phyloP scores from a whole-genome alignment of 441 rosid species.

The Eruca vesicaria region DNA sequence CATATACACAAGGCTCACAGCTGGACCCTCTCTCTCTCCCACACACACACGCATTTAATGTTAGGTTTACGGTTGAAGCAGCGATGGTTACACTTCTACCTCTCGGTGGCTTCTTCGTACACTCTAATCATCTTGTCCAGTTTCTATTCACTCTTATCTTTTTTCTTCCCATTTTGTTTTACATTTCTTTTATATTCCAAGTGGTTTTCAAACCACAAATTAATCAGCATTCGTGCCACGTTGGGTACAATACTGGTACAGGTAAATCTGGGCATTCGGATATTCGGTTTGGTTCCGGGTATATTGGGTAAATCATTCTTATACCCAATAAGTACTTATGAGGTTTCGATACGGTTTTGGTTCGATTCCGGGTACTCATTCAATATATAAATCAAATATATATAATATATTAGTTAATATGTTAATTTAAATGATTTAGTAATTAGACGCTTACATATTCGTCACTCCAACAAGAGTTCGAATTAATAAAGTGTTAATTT shows the following conservation, averaged over 20 bases:
- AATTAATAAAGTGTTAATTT: no score
- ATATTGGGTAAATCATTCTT: no score
- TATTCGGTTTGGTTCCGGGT: no score
- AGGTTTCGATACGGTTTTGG: no score
- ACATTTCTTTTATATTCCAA: not conserved
- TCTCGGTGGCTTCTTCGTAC: constrained; percentile 20
- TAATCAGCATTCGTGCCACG: constrained; percentile 17
- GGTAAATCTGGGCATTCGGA: no score
- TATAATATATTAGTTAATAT: no score
- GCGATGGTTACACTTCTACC: constrained; percentile 30
- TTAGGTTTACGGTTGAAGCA: constrained; percentile 37
- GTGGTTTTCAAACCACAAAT: not conserved
- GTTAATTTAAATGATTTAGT: no score
- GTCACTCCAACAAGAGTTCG: no score
- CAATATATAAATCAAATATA: no score
- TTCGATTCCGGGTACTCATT: no score
- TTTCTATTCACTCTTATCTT: constrained; percentile 14
- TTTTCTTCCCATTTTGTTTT: constrained; percentile 8
- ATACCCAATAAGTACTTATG: no score
- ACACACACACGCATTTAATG: constrained; percentile 36
- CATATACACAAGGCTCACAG: constrained; percentile 21
- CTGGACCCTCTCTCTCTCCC: constrained; percentile 26
- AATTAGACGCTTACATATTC: no score
- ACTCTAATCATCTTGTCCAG: constrained; percentile 1
- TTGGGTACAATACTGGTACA: constrained; percentile 16